Percentiles rank a stretch among this genome's conserved stretches.
These are phyloP conservation scores for Graphilbum ipis-grandicollis DNA, from an alignment of 2,329 filamentous ascomycete genomes.

Conservation along the genomic window DNA sequence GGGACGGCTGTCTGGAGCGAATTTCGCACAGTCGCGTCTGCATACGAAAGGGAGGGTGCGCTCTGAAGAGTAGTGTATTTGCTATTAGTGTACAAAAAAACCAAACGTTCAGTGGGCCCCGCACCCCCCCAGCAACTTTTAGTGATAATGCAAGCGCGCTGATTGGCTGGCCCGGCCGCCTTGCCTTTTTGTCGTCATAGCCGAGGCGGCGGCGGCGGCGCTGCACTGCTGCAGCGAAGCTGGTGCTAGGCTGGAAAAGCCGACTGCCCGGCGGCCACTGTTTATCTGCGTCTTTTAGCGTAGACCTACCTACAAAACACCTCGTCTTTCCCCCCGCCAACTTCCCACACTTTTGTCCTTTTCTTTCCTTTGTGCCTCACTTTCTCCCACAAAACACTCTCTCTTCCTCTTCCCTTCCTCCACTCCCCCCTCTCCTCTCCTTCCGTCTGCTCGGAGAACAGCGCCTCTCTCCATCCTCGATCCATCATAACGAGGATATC, in stretches of 20 bases:
- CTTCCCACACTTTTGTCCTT: constrained; percentile 5
- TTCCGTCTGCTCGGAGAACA: neutral
- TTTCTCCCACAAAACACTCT: constrained; percentile 6
- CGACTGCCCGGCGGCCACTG: constrained; percentile 2
- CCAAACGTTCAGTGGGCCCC: no score
- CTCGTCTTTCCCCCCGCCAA: constrained; percentile 10
- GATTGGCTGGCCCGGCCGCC: constrained; percentile 12
- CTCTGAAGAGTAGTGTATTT: no score
- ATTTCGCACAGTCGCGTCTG: no score
- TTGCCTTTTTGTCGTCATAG: constrained; percentile 13
- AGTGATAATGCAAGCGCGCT: constrained; percentile 11
- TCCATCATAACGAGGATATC: neutral
- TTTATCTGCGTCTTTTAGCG: constrained; percentile 7
- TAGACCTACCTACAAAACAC: constrained; percentile 16
- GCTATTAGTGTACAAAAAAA: no score
- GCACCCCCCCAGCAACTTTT: no score
- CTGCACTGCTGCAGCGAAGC: neutral
- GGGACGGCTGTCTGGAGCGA: no score
- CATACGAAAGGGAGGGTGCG: no score
- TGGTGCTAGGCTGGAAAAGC: constrained; percentile 12
- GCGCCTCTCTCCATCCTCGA: neutral
- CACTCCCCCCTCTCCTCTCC: no score
- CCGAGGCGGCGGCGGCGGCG: constrained; percentile 9
- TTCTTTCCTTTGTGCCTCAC: constrained; percentile 3
- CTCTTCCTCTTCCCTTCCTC: constrained; percentile 2